Evolutionary conservation across 192 early-diverging fungal species (phyloP).

Genomic region (Chytriomyces sp.): DNA sequence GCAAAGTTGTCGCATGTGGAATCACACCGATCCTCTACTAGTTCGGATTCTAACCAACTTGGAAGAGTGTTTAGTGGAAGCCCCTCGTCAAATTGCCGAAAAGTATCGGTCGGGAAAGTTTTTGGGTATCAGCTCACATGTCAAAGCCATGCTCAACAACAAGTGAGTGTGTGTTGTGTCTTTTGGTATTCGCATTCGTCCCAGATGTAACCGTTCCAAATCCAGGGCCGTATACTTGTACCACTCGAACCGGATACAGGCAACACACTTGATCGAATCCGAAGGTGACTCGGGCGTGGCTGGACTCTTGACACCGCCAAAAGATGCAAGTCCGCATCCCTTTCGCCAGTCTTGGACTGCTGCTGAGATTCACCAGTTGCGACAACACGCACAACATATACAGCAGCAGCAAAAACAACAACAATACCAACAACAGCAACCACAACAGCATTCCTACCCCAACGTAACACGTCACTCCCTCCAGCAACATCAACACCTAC

Average conservation of each 20-base stretch:
- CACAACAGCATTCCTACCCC: not conserved
- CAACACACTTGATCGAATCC: not conserved
- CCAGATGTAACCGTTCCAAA: not conserved
- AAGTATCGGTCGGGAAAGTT: conserved; percentile 20
- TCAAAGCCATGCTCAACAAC: conserved; percentile 7
- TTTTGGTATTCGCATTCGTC: not conserved
- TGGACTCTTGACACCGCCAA: conserved; percentile 23
- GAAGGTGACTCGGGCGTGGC: not conserved
- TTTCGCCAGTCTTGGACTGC: not conserved
- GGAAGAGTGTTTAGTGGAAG: conserved; percentile 12
- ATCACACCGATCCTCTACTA: conserved; percentile 7
- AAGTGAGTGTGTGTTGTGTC: not conserved
- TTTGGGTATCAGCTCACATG: conserved; percentile 15
- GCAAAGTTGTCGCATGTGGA: not conserved
- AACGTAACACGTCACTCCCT: not conserved
- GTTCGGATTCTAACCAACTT: not conserved
- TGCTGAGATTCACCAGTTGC: not conserved
- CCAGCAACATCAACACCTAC: not conserved
- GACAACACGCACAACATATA: not conserved
- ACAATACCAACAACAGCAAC: not conserved
- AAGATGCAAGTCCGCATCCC: conserved; percentile 17
- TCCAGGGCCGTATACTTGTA: not conserved
- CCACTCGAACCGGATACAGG: not conserved
- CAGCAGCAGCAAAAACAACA: not conserved
- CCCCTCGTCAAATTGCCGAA: conserved; percentile 16